Evolutionary conservation across 1,139 yeast genomes (phyloP).

Genomic region (Eremothecium sinecaudum): DNA sequence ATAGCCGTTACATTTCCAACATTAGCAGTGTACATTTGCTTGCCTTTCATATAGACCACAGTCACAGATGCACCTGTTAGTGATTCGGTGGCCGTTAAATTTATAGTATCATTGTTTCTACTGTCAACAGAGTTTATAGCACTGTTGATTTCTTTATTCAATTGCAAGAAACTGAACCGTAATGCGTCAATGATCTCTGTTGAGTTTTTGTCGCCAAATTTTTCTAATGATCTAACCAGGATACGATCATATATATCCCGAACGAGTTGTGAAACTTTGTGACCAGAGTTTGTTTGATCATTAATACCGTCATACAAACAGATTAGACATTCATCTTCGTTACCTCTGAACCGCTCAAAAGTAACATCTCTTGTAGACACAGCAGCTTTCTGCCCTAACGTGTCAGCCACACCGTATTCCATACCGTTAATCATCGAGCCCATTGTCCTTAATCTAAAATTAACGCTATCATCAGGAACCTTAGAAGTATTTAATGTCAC

Average conservation of each 20-base stretch:
- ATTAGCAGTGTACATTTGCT: constrained; percentile 69
- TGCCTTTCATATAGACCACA: constrained; percentile 65
- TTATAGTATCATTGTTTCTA: constrained; percentile 27
- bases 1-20: constrained; percentile 86
- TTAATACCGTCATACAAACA: constrained; percentile 84
- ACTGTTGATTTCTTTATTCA: constrained; percentile 74
- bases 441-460: constrained; percentile 82
- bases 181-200: constrained; percentile 55
- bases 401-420: constrained; percentile 88
- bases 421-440: constrained; percentile 73
- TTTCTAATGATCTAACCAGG: constrained; percentile 54
- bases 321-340: constrained; percentile 58
- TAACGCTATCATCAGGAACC: constrained; percentile 80
- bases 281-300: constrained; percentile 51
- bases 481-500: constrained; percentile 76
- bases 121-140: constrained; percentile 28
- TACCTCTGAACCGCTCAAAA: constrained; percentile 79
- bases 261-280: constrained; percentile 59
- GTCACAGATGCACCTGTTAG: constrained; percentile 83
- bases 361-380: constrained; percentile 78
- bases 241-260: constrained; percentile 69
- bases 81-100: constrained; percentile 51
- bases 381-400: constrained; percentile 59
- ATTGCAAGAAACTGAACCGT: constrained; percentile 63
- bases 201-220: constrained; percentile 47